These are phyloP conservation scores for Tetracladium maxilliforme DNA, from an alignment of 2,329 filamentous ascomycete species.

Conservation along the genomic window DNA sequence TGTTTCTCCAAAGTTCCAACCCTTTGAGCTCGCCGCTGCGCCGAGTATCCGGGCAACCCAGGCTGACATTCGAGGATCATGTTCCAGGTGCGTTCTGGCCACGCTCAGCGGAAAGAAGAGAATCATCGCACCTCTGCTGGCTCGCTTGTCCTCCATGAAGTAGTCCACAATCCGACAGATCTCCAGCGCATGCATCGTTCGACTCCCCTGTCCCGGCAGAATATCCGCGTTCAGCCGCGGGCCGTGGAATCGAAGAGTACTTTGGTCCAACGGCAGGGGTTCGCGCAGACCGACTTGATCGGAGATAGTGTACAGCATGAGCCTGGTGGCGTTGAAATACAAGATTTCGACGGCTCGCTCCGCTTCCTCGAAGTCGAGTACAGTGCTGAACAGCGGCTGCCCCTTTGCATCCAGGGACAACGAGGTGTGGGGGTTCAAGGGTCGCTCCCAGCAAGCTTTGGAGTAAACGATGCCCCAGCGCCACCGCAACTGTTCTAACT, in stretches of 20 bases:
- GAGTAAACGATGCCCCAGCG: neutral
- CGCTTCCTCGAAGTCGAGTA: neutral
- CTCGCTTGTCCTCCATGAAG: neutral
- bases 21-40: no score
- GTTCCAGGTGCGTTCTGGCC: neutral
- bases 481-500: neutral
- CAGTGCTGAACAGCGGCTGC: neutral
- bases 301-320: no score
- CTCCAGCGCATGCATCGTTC: neutral
- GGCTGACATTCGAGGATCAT: neutral
- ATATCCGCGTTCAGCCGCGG: neutral
- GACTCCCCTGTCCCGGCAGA: neutral
- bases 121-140: neutral
- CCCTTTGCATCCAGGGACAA: neutral
- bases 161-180: slow-evolving; percentile 1
- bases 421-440: neutral
- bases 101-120: slow-evolving; percentile 1
- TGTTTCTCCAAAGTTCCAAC: no score
- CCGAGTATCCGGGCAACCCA: neutral
- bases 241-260: no score
- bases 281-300: neutral
- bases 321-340: neutral
- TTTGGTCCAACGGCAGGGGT: neutral
- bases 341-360: neutral
- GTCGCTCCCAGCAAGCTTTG: slow-evolving; percentile 1